Evolutionary conservation across 345 rosid genomes (phyloP), one percentile per base, ranked within the genome.

Genomic region (Xanthoceras sorbifolium): DNA sequence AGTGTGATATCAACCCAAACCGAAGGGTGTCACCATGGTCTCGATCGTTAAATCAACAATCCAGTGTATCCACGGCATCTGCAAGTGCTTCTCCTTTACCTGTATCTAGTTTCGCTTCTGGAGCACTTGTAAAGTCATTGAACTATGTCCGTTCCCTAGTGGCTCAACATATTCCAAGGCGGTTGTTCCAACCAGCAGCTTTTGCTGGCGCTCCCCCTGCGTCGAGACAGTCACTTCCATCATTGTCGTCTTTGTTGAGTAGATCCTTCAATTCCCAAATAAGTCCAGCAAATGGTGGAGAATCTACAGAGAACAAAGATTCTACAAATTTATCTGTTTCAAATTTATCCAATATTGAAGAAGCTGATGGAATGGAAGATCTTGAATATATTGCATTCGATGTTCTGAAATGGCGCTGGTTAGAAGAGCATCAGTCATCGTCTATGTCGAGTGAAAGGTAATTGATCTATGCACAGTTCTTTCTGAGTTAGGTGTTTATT

Each of bases 111-210:
- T 92, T 94, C 84, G 93, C 95, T 75, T 97, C 98, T 76, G 86
- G 78, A 34, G 85, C 91, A 57, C 91, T 94, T 80, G 96, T 94
- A 76, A 97, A 97, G 87, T 97, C 99, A 42, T 88, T 97, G 81
- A 90, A 86, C 84, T 96, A 96, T 87, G 93, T 96, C 61, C 97
- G 98, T 68, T 93, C 99, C 57, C 88, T 96, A 73, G 95, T 91
- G 87, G 93, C 89, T 77, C 86, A 85, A 82, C 92, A 92, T 83
- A 85, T 91, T 78, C 99, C 97, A 77, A 96, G 77, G 85, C 82
- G 94, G 75, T 89, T 92, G 80, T 92, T 96, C 80, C 99, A 93
- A 75, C 85, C 93, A 29, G 92, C 97, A 62, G 95, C 92, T 82
- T 92, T 93, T 88, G 87, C 94, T 77, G 98, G 95, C 78, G 87